phyloP scores from a whole-genome alignment of 106 monocot species.

The Vanilla planifolia region DNA sequence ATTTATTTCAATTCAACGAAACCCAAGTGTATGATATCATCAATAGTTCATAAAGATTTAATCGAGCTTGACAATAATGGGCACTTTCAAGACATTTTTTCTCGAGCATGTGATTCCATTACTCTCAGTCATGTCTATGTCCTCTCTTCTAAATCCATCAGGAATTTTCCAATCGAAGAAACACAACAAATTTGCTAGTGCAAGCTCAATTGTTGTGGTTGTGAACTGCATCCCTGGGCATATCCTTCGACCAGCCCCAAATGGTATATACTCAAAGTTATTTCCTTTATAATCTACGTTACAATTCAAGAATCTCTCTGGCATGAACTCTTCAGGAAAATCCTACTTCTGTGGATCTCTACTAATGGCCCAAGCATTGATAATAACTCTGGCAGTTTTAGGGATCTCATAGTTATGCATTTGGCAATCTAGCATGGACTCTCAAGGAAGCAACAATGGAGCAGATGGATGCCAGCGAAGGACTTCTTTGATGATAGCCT shows the following conservation, averaged over 20 bases:
- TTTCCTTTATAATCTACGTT: slow-evolving; percentile 1
- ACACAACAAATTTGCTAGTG: slow-evolving; percentile 15
- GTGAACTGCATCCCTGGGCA: slow-evolving; percentile 27
- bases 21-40: too few relatives aligned
- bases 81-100: background rate
- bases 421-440: slow-evolving; percentile 19
- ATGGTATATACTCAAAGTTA: too few relatives aligned
- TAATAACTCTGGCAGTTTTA: slow-evolving; percentile 9
- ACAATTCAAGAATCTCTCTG: background rate
- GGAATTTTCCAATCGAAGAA: slow-evolving; percentile 26
- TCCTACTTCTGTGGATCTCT: too few relatives aligned
- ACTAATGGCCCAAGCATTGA: too few relatives aligned
- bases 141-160: background rate
- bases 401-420: slow-evolving; percentile 9
- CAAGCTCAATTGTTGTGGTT: slow-evolving; percentile 15
- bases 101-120: background rate
- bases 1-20: too few relatives aligned
- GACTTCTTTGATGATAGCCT: slow-evolving; percentile 18
- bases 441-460: slow-evolving; percentile 10
- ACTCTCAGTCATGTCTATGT: background rate
- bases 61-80: background rate
- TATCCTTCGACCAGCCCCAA: slow-evolving; percentile 16
- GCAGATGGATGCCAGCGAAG: slow-evolving; percentile 13
- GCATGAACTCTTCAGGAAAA: slow-evolving; percentile 9
- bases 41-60: too few relatives aligned